Conservation (phyloP, 495 filamentous ascomycete species). For the Aspergillus avenaceus region DNA sequence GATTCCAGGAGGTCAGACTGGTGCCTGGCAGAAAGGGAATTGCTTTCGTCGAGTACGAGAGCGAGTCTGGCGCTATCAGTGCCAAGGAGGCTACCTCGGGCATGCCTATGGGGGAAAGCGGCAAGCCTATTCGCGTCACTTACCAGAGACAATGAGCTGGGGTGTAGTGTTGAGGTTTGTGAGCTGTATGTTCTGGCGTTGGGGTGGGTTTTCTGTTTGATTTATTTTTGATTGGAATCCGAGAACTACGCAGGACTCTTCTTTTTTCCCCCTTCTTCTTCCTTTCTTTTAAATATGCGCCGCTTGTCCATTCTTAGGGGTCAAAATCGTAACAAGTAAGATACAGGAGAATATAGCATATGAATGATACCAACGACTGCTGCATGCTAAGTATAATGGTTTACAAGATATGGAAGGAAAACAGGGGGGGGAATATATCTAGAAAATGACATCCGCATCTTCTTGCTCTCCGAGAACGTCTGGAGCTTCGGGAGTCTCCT, state of each 20-base stretch:
- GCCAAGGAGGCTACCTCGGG: slow-evolving; percentile 93
- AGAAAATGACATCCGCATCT: slow-evolving; percentile 96
- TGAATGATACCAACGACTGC: slow-evolving; percentile 21
- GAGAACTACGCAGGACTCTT: slow-evolving; percentile 9
- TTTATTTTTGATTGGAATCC: slow-evolving; percentile 17
- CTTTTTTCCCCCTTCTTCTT: too few species aligned
- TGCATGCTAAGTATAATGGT: slow-evolving; percentile 20
- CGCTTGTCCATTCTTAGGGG: not conserved
- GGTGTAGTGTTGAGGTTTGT: slow-evolving; percentile 1
- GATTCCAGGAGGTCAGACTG: slow-evolving; percentile 87
- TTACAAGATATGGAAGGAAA: slow-evolving; percentile 16
- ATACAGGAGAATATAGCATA: slow-evolving; percentile 5
- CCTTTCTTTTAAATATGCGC: too few species aligned
- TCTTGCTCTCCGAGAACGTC: slow-evolving; percentile 83
- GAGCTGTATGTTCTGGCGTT: slow-evolving; percentile 30
- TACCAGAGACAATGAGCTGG: slow-evolving; percentile 76
- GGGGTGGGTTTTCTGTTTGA: slow-evolving; percentile 21
- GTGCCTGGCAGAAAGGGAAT: slow-evolving; percentile 86
- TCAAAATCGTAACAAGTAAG: not conserved
- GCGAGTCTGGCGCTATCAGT: slow-evolving; percentile 80
- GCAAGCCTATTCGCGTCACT: slow-evolving; percentile 72
- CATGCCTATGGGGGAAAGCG: slow-evolving; percentile 74
- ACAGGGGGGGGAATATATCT: slow-evolving; percentile 20
- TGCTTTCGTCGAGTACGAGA: slow-evolving; percentile 95
- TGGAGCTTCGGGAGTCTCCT: slow-evolving; percentile 39